These are phyloP conservation scores for Trichophaea hybrida DNA, from an alignment of 2,329 filamentous ascomycete genomes.

Conservation along the genomic window DNA sequence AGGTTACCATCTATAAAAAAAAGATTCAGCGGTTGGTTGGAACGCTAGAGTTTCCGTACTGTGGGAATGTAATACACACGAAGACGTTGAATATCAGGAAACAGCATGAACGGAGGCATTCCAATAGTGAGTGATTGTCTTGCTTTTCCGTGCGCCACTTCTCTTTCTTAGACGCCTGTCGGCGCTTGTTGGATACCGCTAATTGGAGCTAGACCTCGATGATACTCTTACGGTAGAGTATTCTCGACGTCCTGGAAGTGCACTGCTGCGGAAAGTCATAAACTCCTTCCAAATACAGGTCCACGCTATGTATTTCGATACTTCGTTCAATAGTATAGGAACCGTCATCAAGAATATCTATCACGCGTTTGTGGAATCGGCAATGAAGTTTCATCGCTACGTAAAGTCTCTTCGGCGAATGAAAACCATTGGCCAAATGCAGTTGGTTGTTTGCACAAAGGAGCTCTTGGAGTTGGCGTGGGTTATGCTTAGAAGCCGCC, in stretches of 20 bases:
- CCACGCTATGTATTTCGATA: slow-evolving; percentile 71
- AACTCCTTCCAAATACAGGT: slow-evolving; percentile 66
- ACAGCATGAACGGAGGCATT: slow-evolving; percentile 43
- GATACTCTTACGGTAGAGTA: slow-evolving; percentile 22
- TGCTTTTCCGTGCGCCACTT: neutral
- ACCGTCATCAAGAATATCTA: slow-evolving; percentile 63
- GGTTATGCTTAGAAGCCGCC: slow-evolving; percentile 45
- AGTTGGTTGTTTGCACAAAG: slow-evolving; percentile 44
- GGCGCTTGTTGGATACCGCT: too few relatives aligned
- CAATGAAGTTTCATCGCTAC: slow-evolving; percentile 55
- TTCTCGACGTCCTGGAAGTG: slow-evolving; percentile 20
- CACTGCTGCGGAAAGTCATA: slow-evolving; percentile 23
- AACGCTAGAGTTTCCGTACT: slow-evolving; percentile 63
- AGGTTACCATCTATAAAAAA: slow-evolving; percentile 42
- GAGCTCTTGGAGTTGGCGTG: slow-evolving; percentile 52
- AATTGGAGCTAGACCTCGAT: slow-evolving; percentile 13
- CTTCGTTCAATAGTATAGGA: slow-evolving; percentile 53
- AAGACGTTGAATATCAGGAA: slow-evolving; percentile 60
- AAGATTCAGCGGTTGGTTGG: slow-evolving; percentile 39
- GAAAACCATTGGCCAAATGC: slow-evolving; percentile 37
- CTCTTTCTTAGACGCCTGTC: too few relatives aligned
- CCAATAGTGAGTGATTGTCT: slow-evolving; percentile 35
- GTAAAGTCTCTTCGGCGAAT: slow-evolving; percentile 30
- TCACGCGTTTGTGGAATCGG: slow-evolving; percentile 60
- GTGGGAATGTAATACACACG: slow-evolving; percentile 64